A percentile compares a stretch with the other conserved stretches of the same genome.
phyloP scores from a whole-genome alignment of 345 rosid species.

The Chamaenerion angustifolium region DNA sequence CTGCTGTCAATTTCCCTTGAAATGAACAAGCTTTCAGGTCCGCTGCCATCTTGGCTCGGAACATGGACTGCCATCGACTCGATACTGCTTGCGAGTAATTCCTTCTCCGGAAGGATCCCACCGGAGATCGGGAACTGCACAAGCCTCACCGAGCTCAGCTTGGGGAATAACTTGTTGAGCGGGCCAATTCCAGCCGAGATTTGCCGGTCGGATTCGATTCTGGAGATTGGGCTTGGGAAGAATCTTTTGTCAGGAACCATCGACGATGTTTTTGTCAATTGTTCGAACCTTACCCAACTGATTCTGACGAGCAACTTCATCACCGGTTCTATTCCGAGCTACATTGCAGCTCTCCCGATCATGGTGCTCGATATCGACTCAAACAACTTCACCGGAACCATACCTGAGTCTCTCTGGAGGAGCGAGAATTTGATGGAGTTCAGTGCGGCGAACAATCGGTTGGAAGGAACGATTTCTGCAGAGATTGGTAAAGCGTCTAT shows the following conservation, averaged over 20 bases:
- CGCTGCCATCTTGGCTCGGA: constrained; percentile 65
- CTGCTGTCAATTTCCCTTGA: constrained; percentile 55
- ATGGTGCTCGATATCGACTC: constrained; percentile 67
- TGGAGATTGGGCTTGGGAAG: constrained; percentile 44
- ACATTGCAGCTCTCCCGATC: constrained; percentile 57
- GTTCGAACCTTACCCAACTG: constrained; percentile 52
- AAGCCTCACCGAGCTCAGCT: constrained; percentile 30
- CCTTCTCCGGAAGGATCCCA: constrained; percentile 45
- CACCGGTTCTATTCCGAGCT: constrained; percentile 44
- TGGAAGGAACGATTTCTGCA: constrained; percentile 41
- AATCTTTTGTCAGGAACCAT: constrained; percentile 42
- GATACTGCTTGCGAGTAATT: constrained; percentile 45
- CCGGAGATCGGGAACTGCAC: constrained; percentile 48
- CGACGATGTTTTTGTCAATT: constrained; percentile 42
- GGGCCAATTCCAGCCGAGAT: constrained; percentile 64
- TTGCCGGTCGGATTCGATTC: constrained; percentile 42
- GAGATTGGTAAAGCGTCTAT: constrained; percentile 49
- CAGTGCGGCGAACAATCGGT: constrained; percentile 44
- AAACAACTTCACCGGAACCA: constrained; percentile 51
- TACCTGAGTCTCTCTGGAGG: constrained; percentile 55
- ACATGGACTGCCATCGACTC: constrained; percentile 50
- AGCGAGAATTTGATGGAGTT: constrained; percentile 58
- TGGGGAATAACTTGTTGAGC: constrained; percentile 43
- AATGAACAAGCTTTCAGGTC: constrained; percentile 59
- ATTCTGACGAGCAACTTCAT: constrained; percentile 39